Evolutionary conservation across 768 basidiomycete genomes (phyloP), one percentile per base, ranked within the genome.

Genomic region (Kwoniella newhampshirensis): DNA sequence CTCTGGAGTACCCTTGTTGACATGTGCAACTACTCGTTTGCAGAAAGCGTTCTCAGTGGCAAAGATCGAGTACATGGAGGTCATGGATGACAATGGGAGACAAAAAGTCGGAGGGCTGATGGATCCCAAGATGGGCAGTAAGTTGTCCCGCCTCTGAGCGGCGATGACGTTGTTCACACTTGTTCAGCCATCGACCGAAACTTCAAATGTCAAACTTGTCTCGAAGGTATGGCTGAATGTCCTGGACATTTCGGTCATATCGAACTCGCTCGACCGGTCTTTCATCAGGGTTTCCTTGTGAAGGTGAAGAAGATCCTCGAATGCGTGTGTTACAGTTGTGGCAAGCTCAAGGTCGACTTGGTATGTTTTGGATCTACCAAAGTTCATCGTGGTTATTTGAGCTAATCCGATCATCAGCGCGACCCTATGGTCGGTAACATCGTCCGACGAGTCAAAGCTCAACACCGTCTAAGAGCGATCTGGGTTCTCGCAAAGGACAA

Each of bases 261-360:
- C 71, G 96, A 99, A 79, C 80, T 99, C 71, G 91, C 91, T 41
- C 82, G 91, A 68, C 92, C 94, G n/a, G 91, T 96, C 30, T 98
- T 92, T 73, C 94, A 98, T 77, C 56, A 70, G 87, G 92, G 96
- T 51, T 99, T 99, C 80, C 86, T 98, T 71, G 83, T 89, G 77
- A 98, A 98, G 85, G 92, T 98, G 78, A 99, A 99, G 83, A 98
- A 99, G 83, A 96, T 99, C 75, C 79, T 97, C 81, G 96, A 99
- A 82, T 88, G 87, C 79, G 91, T 99, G 65, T 99, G 96, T 82
- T 89, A 94, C 67, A 93, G 94, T 75, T 99, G 96, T 77, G 96
- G 96, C 76, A 93, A 89, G 79, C 83, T 98, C 67, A 97, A 96
- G 82, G 90, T 89, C 63, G 91, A 97, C 80, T 86, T 86, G 82